Evolutionary conservation across 2,329 filamentous ascomycete species (phyloP).

Genomic region (Phaeophleospora eucalypticola): DNA sequence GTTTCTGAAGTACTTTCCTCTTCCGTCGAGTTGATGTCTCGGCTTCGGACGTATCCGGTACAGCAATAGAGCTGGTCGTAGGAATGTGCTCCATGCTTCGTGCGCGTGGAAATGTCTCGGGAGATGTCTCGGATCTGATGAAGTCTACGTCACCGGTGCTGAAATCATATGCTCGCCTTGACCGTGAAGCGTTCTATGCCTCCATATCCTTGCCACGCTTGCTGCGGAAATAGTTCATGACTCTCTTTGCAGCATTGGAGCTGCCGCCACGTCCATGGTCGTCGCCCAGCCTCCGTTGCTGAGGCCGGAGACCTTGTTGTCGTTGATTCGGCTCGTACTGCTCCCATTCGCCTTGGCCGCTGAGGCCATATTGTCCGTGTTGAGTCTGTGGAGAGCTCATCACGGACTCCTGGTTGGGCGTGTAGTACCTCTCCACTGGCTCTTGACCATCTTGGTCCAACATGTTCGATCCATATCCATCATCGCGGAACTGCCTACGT

Average conservation of each 20-base stretch:
- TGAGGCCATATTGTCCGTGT: conserved; percentile 31
- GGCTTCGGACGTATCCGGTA: neutral
- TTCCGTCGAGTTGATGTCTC: neutral
- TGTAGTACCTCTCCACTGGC: conserved; percentile 31
- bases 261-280: conserved; percentile 76
- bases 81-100: neutral
- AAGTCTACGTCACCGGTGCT: neutral
- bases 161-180: neutral
- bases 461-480: conserved; percentile 28
- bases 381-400: conserved; percentile 8
- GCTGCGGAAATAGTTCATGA: conserved; percentile 97
- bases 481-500: conserved; percentile 31
- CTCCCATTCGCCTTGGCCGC: conserved; percentile 23
- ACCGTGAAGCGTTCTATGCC: conserved; percentile 7
- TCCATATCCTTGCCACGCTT: conserved; percentile 60
- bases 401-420: conserved; percentile 24
- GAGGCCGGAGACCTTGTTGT: conserved; percentile 59
- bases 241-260: conserved; percentile 79
- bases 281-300: conserved; percentile 81
- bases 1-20: neutral
- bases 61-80: neutral
- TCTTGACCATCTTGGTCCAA: conserved; percentile 20
- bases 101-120: neutral
- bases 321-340: conserved; percentile 36
- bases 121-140: neutral